These are phyloP conservation scores for Metarhizium brunneum DNA, from an alignment of 2,329 filamentous ascomycete genomes.

Conservation along the genomic window DNA sequence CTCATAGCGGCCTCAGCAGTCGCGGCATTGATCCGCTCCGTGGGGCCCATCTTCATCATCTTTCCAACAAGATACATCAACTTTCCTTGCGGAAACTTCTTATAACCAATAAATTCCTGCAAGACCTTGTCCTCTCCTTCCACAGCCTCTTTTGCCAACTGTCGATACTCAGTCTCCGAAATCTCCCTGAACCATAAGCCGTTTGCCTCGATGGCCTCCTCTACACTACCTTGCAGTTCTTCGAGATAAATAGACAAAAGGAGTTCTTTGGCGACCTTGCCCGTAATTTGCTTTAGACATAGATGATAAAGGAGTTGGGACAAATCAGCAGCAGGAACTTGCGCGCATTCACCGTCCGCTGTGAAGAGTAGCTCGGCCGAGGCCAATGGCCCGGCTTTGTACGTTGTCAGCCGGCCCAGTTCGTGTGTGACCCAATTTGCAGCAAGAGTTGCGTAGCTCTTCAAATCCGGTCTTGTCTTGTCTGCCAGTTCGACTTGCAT, in stretches of 20 bases:
- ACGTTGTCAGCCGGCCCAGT: constrained; percentile 56
- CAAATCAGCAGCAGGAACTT: constrained; percentile 37
- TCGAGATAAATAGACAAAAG: constrained; percentile 42
- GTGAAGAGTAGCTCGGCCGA: constrained; percentile 27
- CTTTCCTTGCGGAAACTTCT: constrained; percentile 45
- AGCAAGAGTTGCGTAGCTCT: constrained; percentile 35
- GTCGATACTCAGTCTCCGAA: constrained; percentile 34
- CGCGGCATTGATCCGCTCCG: constrained; percentile 45
- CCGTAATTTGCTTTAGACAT: constrained; percentile 39
- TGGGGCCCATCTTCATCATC: constrained; percentile 44
- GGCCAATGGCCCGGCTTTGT: constrained; percentile 27
- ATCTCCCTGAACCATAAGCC: constrained; percentile 48
- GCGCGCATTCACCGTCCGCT: constrained; percentile 34
- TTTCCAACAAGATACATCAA: constrained; percentile 52
- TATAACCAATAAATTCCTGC: constrained; percentile 32
- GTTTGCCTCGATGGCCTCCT: constrained; percentile 33
- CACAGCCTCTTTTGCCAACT: constrained; percentile 34
- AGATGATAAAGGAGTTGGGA: constrained; percentile 43
- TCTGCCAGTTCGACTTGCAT: constrained; percentile 13
- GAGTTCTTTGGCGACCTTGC: constrained; percentile 49
- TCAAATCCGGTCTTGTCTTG: constrained; percentile 16
- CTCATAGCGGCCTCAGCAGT: constrained; percentile 40
- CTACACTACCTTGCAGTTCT: constrained; percentile 33
- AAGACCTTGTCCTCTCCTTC: constrained; percentile 38
- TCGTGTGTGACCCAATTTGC: constrained; percentile 68